Evolutionary conservation across 352 stramenopile species (phyloP), one percentile per base, ranked within the genome.

Genomic region (Aphanomyces stellatus): DNA sequence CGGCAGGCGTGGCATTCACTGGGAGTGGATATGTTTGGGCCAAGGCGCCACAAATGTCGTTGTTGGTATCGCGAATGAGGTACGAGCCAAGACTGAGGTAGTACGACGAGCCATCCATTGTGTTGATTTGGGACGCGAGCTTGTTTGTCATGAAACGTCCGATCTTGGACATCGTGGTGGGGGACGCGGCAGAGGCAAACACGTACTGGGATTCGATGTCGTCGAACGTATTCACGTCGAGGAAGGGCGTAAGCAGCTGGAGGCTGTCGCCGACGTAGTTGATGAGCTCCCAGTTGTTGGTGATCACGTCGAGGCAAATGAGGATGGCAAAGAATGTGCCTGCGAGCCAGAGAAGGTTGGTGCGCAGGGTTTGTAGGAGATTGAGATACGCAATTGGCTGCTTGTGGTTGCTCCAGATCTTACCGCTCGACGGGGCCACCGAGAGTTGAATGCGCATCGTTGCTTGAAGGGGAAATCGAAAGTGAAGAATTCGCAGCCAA

Each of bases 201-300:
- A 15, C 13, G 41, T 56, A 67, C 19, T 43, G 2, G 0, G 25
- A 10, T 17, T 49, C 28, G 4, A 67, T 10, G 35, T 67, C 60
- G 19, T 28, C 6, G n/a, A 49, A 19, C 8, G 37, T 24, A 19
- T 24, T 17, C 7, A 53, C 41, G 19, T 34, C 51, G 15, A 67
- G 33, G 22, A 67, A n/a, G 0, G 60, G 60, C 10, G 60, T 67
- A 13, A 67, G 37, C 8, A 57, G 33, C 10, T 40, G n/a, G 15
- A 31, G 25, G 34, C 19, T 28, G 33, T 67, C 41, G 0, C 60
- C 60, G n/a, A 56, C 49, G 37, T 41, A 67, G 19, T 57, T 17
- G 35, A 57, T 67, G 49, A 67, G 51, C n/a, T 46, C 60, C 60
- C 60, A 67, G 35, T 67, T 67, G 49, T 67, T 67, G 43, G 17